phyloP scores from a whole-genome alignment of 768 basidiomycete genomes.

The Daedalea quercina region DNA sequence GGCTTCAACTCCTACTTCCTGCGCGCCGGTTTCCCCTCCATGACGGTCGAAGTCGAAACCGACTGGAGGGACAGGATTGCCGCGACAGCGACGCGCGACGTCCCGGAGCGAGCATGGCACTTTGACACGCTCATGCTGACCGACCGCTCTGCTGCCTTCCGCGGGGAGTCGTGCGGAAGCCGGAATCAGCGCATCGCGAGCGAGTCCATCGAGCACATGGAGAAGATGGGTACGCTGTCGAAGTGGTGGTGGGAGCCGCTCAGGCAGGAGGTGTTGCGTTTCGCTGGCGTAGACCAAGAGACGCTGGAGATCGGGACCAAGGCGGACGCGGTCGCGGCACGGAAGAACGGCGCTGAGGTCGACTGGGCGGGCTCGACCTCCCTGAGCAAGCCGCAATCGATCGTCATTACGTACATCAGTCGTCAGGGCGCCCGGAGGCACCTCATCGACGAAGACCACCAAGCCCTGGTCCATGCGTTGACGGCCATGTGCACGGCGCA shows the following conservation, averaged over 20 bases:
- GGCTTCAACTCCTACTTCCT: slow-evolving; percentile 76
- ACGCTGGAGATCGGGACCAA: slow-evolving; percentile 23
- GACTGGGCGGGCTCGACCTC: slow-evolving; percentile 4
- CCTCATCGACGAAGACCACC: slow-evolving; percentile 50
- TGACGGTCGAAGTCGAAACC: slow-evolving; percentile 57
- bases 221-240: slow-evolving; percentile 20
- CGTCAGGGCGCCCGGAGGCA: slow-evolving; percentile 55
- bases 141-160: slow-evolving; percentile 73
- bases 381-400: slow-evolving; percentile 28
- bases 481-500: slow-evolving; percentile 37
- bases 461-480: slow-evolving; percentile 43
- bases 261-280: slow-evolving; percentile 55
- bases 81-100: slow-evolving; percentile 15
- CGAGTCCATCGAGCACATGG: slow-evolving; percentile 55
- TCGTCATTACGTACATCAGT: slow-evolving; percentile 70
- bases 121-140: slow-evolving; percentile 65
- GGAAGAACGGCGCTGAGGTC: slow-evolving; percentile 1
- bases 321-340: slow-evolving; percentile 8
- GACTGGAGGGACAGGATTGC: slow-evolving; percentile 67
- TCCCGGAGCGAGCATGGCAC: slow-evolving; percentile 45
- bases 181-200: slow-evolving; percentile 68
- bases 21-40: slow-evolving; percentile 64
- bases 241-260: slow-evolving; percentile 81
- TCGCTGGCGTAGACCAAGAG: slow-evolving; percentile 44
- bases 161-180: slow-evolving; percentile 55